phyloP scores from a whole-genome alignment of 805 yeast genomes.

The Pichia heedii region DNA sequence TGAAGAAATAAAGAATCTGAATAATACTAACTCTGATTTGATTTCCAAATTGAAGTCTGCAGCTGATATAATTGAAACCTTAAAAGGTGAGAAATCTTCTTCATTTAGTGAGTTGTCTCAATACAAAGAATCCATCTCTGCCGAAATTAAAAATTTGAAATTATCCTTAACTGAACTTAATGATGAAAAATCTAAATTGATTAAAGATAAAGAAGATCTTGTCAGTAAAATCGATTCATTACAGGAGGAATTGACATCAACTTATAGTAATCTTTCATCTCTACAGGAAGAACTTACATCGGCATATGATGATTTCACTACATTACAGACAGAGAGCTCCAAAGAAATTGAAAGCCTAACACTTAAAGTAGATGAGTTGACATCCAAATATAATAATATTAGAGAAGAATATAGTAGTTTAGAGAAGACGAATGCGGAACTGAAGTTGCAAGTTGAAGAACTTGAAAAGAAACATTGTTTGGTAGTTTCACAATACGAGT shows the following conservation, averaged over 20 bases:
- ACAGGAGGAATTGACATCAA: constrained; percentile 17
- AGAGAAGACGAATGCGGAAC: constrained; percentile 1
- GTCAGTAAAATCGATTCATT: constrained; percentile 6
- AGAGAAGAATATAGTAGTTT: constrained; percentile 9
- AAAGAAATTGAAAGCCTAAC: constrained; percentile 27
- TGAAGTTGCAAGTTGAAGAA: constrained; percentile 3
- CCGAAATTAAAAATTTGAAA: constrained; percentile 1
- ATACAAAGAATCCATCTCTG: constrained; percentile 1
- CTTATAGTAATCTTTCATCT: constrained; percentile 14
- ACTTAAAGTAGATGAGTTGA: constrained; percentile 21
- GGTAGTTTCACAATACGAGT: not conserved
- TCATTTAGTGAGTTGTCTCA: constrained; percentile 12
- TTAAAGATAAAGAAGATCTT: constrained; percentile 12
- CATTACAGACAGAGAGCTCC: constrained; percentile 15
- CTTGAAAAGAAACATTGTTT: not conserved
- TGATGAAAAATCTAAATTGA: constrained; percentile 16
- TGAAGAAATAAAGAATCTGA: constrained; percentile 18
- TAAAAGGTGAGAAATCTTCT: constrained; percentile 19
- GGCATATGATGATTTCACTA: constrained; percentile 15
- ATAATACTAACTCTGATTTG: constrained; percentile 16
- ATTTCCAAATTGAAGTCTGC: constrained; percentile 19
- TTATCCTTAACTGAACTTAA: not conserved
- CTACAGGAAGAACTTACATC: constrained; percentile 18
- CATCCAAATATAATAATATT: constrained; percentile 10
- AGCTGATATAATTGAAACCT: constrained; percentile 20